Percentiles rank a stretch among this genome's conserved stretches.
Evolutionary conservation across 2,329 filamentous ascomycete genomes (phyloP).

Genomic region (Penicillium sp.): DNA sequence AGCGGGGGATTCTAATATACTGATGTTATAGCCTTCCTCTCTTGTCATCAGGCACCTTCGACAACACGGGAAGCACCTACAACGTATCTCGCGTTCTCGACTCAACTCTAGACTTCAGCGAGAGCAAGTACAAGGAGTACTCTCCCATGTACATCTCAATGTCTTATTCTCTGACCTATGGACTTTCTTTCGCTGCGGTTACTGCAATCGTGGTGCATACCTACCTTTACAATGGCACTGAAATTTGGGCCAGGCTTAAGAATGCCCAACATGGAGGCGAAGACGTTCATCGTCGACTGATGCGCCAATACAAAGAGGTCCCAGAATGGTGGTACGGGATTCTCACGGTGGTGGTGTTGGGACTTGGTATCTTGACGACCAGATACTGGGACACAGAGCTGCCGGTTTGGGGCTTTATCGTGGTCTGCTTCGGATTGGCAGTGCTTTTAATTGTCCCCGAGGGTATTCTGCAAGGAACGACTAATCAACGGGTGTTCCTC

Average conservation of each 20-base stretch:
- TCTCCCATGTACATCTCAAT: constrained; percentile 40
- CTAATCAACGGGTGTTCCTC: constrained; percentile 30
- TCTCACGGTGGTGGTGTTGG: constrained; percentile 34
- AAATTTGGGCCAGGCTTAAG: constrained; percentile 35
- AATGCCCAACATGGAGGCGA: constrained; percentile 43
- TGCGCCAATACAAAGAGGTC: constrained; percentile 61
- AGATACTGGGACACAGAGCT: constrained; percentile 37
- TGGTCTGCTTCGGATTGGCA: constrained; percentile 38
- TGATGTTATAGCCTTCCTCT: constrained; percentile 26
- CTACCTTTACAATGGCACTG: constrained; percentile 34
- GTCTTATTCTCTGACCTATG: constrained; percentile 38
- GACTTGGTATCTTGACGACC: constrained; percentile 32
- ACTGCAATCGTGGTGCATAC: constrained; percentile 35
- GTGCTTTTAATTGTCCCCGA: constrained; percentile 41
- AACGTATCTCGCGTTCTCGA: constrained; percentile 32
- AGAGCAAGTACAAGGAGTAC: constrained; percentile 39
- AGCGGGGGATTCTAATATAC: background rate
- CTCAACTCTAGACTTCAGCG: constrained; percentile 31
- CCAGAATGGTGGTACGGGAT: constrained; percentile 60
- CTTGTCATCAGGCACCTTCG: constrained; percentile 29
- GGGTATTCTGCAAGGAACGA: constrained; percentile 37
- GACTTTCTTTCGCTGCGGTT: constrained; percentile 37
- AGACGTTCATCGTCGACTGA: constrained; percentile 63
- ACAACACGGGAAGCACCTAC: constrained; percentile 33
- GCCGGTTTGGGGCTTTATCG: constrained; percentile 41